Evolutionary conservation across 2,329 filamentous ascomycete species (phyloP).

Genomic region (Tolypocladium paradoxum): DNA sequence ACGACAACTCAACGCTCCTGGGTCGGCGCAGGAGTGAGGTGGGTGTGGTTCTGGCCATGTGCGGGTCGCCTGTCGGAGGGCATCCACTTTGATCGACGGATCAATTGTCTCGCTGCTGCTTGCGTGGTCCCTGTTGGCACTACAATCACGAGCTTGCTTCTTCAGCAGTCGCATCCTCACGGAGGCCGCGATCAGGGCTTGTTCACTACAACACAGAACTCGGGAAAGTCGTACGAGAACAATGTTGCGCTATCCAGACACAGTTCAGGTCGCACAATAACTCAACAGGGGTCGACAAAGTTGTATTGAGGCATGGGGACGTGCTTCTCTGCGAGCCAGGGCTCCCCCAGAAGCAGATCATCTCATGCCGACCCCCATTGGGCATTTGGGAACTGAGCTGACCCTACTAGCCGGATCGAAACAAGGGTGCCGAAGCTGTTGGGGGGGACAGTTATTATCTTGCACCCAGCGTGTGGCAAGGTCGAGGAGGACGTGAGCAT

Average conservation of each 20-base stretch:
- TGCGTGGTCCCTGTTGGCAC: background rate
- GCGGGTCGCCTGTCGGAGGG: background rate
- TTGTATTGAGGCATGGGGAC: background rate
- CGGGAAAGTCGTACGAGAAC: background rate
- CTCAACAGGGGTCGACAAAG: background rate
- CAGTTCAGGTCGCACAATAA: background rate
- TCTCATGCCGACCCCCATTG: background rate
- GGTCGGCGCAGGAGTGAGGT: background rate
- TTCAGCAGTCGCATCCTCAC: background rate
- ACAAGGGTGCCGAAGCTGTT: background rate
- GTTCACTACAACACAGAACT: background rate
- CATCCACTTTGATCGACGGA: background rate
- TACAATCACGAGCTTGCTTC: background rate
- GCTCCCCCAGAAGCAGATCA: constrained; percentile 1
- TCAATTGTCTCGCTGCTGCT: background rate
- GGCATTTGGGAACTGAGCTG: background rate
- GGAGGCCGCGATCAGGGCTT: background rate
- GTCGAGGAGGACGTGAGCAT: background rate
- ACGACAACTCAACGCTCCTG: background rate
- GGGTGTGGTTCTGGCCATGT: background rate
- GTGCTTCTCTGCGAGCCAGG: background rate
- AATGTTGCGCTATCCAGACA: background rate
- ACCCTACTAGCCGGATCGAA: background rate
- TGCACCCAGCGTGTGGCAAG: background rate
- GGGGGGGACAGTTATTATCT: background rate